phyloP scores from a whole-genome alignment of 2,329 filamentous ascomycete genomes.

The Fusarium goolgardi region DNA sequence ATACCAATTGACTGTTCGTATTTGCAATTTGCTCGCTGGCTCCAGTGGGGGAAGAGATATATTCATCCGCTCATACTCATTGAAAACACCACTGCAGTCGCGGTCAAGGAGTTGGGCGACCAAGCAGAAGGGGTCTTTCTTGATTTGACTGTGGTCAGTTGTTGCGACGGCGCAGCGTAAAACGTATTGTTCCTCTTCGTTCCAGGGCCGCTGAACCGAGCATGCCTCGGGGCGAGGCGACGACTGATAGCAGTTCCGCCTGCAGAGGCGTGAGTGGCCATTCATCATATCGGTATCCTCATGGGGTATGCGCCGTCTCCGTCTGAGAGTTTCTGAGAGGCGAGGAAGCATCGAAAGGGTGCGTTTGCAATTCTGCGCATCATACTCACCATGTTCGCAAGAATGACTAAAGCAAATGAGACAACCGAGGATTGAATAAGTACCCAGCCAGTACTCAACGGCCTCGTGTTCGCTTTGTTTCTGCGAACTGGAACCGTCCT shows the following conservation, averaged over 20 bases:
- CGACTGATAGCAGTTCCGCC: slow-evolving; percentile 57
- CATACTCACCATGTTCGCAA: slow-evolving; percentile 71
- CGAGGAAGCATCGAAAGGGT: slow-evolving; percentile 61
- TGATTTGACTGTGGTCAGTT: slow-evolving; percentile 55
- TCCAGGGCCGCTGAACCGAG: slow-evolving; percentile 55
- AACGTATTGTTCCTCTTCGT: slow-evolving; percentile 60
- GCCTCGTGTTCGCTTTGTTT: slow-evolving; percentile 54
- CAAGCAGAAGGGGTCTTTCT: slow-evolving; percentile 60
- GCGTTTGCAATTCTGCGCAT: slow-evolving; percentile 63
- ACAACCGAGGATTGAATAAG: slow-evolving; percentile 67
- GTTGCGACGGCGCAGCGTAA: slow-evolving; percentile 61
- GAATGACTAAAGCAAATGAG: slow-evolving; percentile 70
- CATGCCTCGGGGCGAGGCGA: slow-evolving; percentile 41
- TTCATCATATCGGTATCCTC: slow-evolving; percentile 24
- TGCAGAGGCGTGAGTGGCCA: slow-evolving; percentile 49
- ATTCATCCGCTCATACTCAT: slow-evolving; percentile 45
- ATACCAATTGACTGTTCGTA: slow-evolving; percentile 65
- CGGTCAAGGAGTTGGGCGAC: slow-evolving; percentile 63
- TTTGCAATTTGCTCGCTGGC: slow-evolving; percentile 50
- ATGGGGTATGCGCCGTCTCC: slow-evolving; percentile 36
- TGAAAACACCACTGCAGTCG: slow-evolving; percentile 64
- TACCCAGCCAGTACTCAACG: slow-evolving; percentile 63
- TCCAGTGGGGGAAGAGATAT: slow-evolving; percentile 44
- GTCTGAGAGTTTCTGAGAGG: slow-evolving; percentile 51
- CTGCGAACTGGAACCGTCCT: slow-evolving; percentile 54